Conservation (phyloP, 2,329 filamentous ascomycete species). For the Aspergillus sojae region DNA sequence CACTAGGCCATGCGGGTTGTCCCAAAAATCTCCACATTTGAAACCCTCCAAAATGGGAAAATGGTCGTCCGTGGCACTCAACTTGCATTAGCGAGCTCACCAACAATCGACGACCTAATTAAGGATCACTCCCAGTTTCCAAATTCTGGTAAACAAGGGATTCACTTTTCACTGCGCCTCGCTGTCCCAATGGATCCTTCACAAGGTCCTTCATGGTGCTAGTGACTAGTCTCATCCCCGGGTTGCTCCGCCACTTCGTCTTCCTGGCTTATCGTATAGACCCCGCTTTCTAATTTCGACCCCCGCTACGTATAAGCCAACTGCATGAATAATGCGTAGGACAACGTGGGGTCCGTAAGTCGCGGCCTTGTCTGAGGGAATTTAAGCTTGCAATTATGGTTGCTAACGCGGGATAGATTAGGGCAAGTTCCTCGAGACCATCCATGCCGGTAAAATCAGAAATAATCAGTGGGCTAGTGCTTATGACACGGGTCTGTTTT, state of each 20-base stretch:
- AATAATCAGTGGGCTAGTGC: too few species aligned
- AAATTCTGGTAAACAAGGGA: not conserved
- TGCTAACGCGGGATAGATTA: not conserved
- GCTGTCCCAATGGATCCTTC: not conserved
- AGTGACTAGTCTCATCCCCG: not conserved
- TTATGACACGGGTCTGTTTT: too few species aligned
- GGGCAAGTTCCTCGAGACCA: not conserved
- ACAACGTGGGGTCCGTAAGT: not conserved
- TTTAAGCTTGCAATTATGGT: not conserved
- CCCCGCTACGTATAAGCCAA: not conserved
- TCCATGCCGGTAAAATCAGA: too few species aligned
- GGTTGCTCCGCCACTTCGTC: not conserved
- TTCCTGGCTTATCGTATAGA: not conserved
- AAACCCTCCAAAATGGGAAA: not conserved
- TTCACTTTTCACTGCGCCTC: not conserved
- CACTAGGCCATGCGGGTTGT: not conserved
- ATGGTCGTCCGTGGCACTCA: not conserved
- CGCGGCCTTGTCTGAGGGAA: too few species aligned
- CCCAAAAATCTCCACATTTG: not conserved
- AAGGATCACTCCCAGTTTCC: not conserved
- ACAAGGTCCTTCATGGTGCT: not conserved
- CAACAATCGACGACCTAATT: not conserved
- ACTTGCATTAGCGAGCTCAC: not conserved
- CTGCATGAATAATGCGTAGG: not conserved
- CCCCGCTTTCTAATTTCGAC: not conserved